Conservation (phyloP, 441 rosid species). For the Jatropha multifida region DNA sequence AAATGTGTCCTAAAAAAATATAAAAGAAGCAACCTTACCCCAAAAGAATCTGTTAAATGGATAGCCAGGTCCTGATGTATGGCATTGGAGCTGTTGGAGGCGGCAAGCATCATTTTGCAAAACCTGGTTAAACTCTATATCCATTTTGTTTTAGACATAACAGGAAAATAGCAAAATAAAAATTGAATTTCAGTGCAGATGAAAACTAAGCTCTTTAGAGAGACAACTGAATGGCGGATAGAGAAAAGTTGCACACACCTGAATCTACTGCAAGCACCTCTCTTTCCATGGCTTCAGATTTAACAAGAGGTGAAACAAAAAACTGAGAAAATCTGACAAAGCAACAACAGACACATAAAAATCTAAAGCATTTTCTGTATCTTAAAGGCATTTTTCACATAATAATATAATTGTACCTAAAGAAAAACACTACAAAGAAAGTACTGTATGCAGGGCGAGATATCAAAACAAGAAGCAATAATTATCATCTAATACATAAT, state of each 20-base stretch:
- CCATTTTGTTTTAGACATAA: conserved; percentile 27
- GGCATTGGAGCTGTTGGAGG: conserved; percentile 93
- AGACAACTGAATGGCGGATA: conserved; percentile 5
- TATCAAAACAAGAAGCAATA: neutral
- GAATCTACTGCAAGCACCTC: conserved; percentile 98
- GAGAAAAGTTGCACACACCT: conserved; percentile 43
- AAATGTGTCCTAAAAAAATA: conserved; percentile 18
- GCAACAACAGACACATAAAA: conserved; percentile 25
- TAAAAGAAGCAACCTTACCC: conserved; percentile 57
- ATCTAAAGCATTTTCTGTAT: conserved; percentile 15
- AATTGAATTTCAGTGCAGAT: neutral
- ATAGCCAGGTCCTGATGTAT: conserved; percentile 67
- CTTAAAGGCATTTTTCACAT: conserved; percentile 5
- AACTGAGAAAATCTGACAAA: conserved; percentile 92
- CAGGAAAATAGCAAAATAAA: conserved; percentile 14
- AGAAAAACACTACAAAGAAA: neutral
- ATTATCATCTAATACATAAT: neutral
- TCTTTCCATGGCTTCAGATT: conserved; percentile 92
- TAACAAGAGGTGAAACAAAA: conserved; percentile 93
- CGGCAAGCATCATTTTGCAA: conserved; percentile 92
- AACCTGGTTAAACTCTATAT: conserved; percentile 88
- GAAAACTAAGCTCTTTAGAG: conserved; percentile 4
- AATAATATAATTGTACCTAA: neutral
- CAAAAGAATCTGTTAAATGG: conserved; percentile 83
- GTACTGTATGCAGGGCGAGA: no score